phyloP scores from a whole-genome alignment of 139 green algal genomes.

The Closterium sp. region DNA sequence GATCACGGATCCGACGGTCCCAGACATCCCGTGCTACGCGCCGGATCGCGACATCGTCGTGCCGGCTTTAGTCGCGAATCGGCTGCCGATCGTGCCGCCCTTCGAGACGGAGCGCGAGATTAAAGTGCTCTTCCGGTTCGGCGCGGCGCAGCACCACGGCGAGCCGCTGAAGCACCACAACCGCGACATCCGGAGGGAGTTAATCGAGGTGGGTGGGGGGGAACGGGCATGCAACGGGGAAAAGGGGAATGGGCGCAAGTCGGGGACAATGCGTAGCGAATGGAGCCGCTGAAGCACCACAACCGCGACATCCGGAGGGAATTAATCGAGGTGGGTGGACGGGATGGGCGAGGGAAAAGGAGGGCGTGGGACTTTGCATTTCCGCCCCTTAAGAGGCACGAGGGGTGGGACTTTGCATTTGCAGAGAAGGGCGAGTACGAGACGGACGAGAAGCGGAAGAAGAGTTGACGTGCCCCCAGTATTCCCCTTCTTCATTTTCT shows the following conservation, averaged over 20 bases:
- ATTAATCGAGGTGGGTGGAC: constrained; percentile 5
- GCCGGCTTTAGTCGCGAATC: constrained; percentile 9
- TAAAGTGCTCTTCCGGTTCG: constrained; percentile 30
- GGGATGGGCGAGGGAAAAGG: no score
- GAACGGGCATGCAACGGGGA: no score
- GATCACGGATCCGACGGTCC: constrained; percentile 5
- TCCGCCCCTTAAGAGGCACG: no score
- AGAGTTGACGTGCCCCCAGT: no score
- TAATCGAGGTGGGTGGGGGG: constrained; percentile 1
- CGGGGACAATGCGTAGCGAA: no score
- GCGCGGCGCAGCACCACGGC: constrained; percentile 28
- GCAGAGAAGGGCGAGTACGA: constrained; percentile 3
- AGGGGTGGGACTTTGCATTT: not conserved
- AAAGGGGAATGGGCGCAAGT: no score
- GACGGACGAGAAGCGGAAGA: not conserved
- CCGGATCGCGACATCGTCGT: constrained; percentile 36
- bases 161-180: constrained; percentile 27
- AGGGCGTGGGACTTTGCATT: no score
- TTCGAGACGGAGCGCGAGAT: not conserved
- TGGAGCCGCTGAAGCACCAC: constrained; percentile 27
- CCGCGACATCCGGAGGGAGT: constrained; percentile 8
- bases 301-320: constrained; percentile 9
- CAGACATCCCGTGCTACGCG: constrained; percentile 41
- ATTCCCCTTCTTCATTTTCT: no score
- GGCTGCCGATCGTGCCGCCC: not conserved